Percentiles rank a stretch among this genome's conserved stretches.
Evolutionary conservation across 495 filamentous ascomycete genomes (phyloP).

Genomic region (Xylaria sp.): DNA sequence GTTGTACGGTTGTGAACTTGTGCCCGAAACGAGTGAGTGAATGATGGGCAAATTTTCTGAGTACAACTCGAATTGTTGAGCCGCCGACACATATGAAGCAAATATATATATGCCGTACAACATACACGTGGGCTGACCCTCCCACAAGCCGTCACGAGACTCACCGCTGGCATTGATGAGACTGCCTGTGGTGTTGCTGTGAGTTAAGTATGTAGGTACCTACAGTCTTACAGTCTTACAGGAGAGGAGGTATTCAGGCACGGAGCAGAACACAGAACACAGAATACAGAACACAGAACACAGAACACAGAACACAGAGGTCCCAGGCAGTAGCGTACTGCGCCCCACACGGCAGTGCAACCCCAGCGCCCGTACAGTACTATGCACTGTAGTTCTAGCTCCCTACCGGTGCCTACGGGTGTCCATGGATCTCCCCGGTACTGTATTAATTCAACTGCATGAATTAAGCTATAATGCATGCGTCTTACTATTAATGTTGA

Average conservation of each 20-base stretch:
- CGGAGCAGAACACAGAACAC: no score
- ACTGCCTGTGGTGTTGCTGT: background rate
- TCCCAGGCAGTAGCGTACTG: background rate
- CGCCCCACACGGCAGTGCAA: background rate
- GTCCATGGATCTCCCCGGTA: no score
- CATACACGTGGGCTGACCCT: background rate
- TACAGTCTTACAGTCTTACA: no score
- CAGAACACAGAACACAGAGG: no score
- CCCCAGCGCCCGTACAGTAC: background rate
- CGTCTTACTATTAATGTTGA: background rate
- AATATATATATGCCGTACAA: background rate
- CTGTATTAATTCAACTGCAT: background rate
- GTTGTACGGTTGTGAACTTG: background rate
- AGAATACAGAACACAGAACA: no score
- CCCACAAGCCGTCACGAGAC: background rate
- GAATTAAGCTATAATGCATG: background rate
- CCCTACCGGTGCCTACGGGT: background rate
- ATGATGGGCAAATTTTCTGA: background rate
- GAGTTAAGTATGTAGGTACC: no score
- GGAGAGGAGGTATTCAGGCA: background rate
- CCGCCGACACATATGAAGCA: background rate
- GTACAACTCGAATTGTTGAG: background rate
- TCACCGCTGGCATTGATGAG: slow-evolving; percentile 1
- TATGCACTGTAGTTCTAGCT: background rate
- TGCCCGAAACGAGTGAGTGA: background rate